Evolutionary conservation across 495 filamentous ascomycete species (phyloP), one percentile per base, ranked within the genome.

Genomic region (Xylona heveae): DNA sequence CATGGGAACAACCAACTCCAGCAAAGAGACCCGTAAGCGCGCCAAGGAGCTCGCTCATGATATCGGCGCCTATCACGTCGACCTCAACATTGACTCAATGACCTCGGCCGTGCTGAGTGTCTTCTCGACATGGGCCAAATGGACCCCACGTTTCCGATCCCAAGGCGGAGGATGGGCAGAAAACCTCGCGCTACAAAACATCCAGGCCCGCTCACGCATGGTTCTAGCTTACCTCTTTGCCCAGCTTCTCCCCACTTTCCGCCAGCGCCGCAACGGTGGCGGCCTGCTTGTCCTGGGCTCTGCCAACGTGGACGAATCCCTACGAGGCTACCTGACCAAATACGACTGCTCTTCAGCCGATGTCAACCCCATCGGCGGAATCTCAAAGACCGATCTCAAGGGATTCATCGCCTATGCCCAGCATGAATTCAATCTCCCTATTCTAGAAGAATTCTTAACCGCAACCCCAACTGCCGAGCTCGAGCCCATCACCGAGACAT

Each of bases 381-480:
- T 58, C 24, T 51, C 45, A 12, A 59, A 59, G 32, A 51, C 62
- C 4, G 85, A 92, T 40, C 52, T 91, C 3, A 84, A 78, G 44
- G 51, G 59, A 3, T 88, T 91, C 59, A 80, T 85, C 28, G 52
- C 52, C 7, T 88, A 69, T 60, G 67, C 76, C 2, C 34, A 51
- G 17, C 46, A 46, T 14, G 49, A 56, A 9, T 92, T 81, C 47
- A 46, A 66, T 15, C 45, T 94, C 4, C 79, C 79, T 0, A 70
- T 78, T 36, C 62, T 94, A 4, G 41, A 69, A 1, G 63, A 64
- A 3, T 93, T 94, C 55, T 47, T 90, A 15, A 53, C 59, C 10
- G 82, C 83, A 2, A 58, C 63, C 0, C 82, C 82, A 0, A 88
- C 79, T 3, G 82, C 81, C 1, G 82, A 93, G 48, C 62, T 91